These are phyloP conservation scores for Azolla pinnata DNA, from an alignment of 75 land plant species.

Conservation along the genomic window DNA sequence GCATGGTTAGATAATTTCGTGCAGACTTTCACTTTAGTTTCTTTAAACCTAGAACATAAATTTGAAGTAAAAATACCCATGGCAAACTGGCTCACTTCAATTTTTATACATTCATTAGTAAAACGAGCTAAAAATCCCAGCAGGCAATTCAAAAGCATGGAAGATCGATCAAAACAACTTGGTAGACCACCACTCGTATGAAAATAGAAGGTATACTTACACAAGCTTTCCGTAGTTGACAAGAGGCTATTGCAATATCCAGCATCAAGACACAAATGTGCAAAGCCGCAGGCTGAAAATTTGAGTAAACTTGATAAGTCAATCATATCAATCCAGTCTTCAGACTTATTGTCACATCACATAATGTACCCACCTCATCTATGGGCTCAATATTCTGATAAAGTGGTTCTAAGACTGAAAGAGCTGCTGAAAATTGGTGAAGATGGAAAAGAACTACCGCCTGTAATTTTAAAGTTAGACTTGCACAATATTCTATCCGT, in stretches of 20 bases:
- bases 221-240: conserved; percentile 63
- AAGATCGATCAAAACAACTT: no score
- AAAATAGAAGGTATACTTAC: conserved; percentile 48
- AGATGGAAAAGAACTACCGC: conserved; percentile 71
- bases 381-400: conserved; percentile 85
- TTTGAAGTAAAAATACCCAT: no score
- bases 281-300: conserved; percentile 68
- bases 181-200: no score
- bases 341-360: neutral
- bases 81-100: no score
- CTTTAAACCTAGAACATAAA: no score
- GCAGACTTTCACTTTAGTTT: no score
- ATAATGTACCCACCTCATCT: conserved; percentile 66
- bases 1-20: no score
- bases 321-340: no score
- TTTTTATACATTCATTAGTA: no score
- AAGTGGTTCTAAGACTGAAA: conserved; percentile 62
- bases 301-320: neutral
- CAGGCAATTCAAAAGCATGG: no score
- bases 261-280: conserved; percentile 79
- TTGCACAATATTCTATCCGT: neutral
- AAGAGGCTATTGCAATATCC: conserved; percentile 71
- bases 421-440: conserved; percentile 63
- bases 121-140: no score
- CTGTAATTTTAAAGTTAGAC: conserved; percentile 22